Evolutionary conservation across 2,329 filamentous ascomycete species (phyloP).

Genomic region (Neocatenulostroma microsporum): DNA sequence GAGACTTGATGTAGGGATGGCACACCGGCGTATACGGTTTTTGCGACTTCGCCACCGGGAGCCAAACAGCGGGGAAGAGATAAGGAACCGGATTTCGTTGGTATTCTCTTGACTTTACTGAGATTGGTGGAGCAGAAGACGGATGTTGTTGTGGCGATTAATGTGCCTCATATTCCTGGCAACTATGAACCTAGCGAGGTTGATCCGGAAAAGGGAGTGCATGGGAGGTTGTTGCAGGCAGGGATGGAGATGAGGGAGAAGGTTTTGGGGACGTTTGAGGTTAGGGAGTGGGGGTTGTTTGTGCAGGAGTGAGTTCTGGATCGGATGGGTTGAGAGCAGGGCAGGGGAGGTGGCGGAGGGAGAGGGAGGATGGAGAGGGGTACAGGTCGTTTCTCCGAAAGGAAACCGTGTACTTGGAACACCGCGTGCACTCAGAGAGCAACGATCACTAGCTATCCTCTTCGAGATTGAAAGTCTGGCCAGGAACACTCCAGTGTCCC

Average conservation of each 20-base stretch:
- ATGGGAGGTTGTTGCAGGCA: slow-evolving; percentile 58
- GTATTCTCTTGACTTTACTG: slow-evolving; percentile 68
- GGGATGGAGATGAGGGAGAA: slow-evolving; percentile 57
- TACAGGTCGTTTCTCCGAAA: no score
- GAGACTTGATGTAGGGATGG: slow-evolving; percentile 16
- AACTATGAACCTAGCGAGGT: slow-evolving; percentile 68
- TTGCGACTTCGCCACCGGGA: slow-evolving; percentile 49
- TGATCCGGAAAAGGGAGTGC: slow-evolving; percentile 56
- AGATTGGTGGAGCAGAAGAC: slow-evolving; percentile 67
- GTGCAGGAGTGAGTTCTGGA: slow-evolving; percentile 11
- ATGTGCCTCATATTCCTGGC: slow-evolving; percentile 73
- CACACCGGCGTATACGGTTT: slow-evolving; percentile 59
- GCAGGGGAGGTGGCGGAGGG: no score
- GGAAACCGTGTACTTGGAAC: no score
- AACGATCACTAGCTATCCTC: no score
- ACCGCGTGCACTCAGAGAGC: no score
- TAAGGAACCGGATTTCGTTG: slow-evolving; percentile 48
- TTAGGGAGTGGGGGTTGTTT: slow-evolving; percentile 77
- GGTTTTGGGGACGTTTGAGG: slow-evolving; percentile 65
- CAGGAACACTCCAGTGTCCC: no score
- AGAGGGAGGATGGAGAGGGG: no score
- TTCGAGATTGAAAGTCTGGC: no score
- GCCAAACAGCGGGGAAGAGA: slow-evolving; percentile 33
- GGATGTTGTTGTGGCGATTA: slow-evolving; percentile 78
- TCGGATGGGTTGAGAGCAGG: no score